Evolutionary conservation across 306 rosid genomes (phyloP).

Genomic region (Mucuna pruriens): DNA sequence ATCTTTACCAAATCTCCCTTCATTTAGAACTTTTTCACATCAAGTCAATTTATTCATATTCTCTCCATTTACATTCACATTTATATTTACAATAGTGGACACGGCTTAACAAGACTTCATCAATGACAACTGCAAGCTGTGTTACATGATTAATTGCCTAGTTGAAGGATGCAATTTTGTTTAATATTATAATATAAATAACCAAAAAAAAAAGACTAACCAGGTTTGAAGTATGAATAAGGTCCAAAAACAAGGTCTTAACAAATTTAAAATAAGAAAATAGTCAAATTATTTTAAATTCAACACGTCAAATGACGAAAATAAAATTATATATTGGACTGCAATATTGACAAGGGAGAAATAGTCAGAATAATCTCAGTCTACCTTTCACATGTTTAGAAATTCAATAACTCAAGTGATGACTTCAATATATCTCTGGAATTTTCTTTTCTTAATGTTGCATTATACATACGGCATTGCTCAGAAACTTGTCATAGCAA

Average conservation of each 20-base stretch:
- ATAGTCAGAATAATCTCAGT: slow-evolving; percentile 2
- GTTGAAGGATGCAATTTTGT: not conserved
- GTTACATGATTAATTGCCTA: not conserved
- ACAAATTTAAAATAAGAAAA: slow-evolving; percentile 1
- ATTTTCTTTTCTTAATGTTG: not conserved
- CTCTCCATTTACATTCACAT: too few species aligned
- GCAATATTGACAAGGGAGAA: slow-evolving; percentile 9
- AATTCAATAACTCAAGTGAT: slow-evolving; percentile 5
- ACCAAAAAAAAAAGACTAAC: not conserved
- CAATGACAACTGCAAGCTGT: slow-evolving; percentile 20
- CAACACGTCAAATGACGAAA: slow-evolving; percentile 16
- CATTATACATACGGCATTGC: not conserved
- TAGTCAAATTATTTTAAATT: slow-evolving; percentile 26
- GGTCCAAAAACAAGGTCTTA: not conserved
- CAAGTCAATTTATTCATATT: too few species aligned
- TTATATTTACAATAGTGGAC: not conserved
- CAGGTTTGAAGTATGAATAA: slow-evolving; percentile 11
- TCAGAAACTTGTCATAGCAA: not conserved
- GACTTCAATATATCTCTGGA: slow-evolving; percentile 15
- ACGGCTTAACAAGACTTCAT: not conserved
- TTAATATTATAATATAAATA: not conserved
- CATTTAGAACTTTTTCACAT: too few species aligned
- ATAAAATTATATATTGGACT: not conserved
- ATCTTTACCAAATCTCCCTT: too few species aligned
- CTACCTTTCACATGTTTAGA: slow-evolving; percentile 27